A percentile compares a stretch with the other conserved stretches of the same genome.
Evolutionary conservation across 2,329 filamentous ascomycete genomes (phyloP).

Genomic region (Simplicillium sp.): DNA sequence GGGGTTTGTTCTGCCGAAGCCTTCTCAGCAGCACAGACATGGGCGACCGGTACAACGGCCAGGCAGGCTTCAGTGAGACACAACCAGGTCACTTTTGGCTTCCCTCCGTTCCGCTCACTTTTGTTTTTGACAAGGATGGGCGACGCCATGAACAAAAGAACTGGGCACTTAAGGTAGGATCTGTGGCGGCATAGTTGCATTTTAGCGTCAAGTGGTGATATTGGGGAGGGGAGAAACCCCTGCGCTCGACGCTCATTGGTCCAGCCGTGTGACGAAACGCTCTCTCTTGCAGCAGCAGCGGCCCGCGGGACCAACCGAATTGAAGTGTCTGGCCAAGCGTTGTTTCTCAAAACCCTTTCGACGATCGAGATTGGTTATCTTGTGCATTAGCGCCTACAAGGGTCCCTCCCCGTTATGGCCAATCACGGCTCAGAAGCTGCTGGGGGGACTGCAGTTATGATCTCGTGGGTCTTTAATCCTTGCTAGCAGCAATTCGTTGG

Average conservation of each 20-base stretch:
- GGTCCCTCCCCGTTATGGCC: slow-evolving; percentile 6
- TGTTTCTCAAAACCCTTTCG: slow-evolving; percentile 2
- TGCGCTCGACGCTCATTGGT: slow-evolving; percentile 25
- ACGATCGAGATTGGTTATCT: slow-evolving; percentile 9
- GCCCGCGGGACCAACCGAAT: slow-evolving; percentile 29
- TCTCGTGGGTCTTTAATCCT: neutral
- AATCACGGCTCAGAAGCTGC: neutral
- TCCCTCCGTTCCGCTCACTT: too few relatives aligned
- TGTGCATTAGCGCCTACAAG: slow-evolving; percentile 7
- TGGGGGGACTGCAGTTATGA: neutral
- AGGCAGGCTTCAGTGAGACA: too few relatives aligned
- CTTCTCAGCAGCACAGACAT: too few relatives aligned
- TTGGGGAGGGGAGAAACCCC: too few relatives aligned
- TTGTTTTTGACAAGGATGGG: too few relatives aligned
- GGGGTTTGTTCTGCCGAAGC: too few relatives aligned
- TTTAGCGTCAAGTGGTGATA: too few relatives aligned
- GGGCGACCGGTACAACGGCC: too few relatives aligned
- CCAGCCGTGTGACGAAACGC: slow-evolving; percentile 30
- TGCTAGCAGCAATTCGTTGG: neutral
- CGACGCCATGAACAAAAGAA: too few relatives aligned
- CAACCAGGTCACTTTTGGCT: too few relatives aligned
- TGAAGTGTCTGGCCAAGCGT: slow-evolving; percentile 1
- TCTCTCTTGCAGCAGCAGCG: slow-evolving; percentile 34
- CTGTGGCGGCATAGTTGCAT: neutral
- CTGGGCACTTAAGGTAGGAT: neutral